These are phyloP conservation scores for Coccomyxa subellipsoidea DNA, from an alignment of 163 green algal species.

Conservation along the genomic window DNA sequence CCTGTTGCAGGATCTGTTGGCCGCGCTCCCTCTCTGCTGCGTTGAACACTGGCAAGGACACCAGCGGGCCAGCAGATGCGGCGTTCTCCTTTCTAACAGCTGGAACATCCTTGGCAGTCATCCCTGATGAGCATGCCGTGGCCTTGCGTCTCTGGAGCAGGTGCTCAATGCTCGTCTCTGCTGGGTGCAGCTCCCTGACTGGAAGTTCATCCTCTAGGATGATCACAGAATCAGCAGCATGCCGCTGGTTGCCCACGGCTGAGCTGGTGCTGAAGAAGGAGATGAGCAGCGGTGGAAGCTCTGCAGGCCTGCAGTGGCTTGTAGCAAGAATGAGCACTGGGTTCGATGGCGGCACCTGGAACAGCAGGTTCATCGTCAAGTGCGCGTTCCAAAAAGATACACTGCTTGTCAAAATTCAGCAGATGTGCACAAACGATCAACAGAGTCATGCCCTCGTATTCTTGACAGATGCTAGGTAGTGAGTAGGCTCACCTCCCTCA, in stretches of 20 bases:
- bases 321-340: not conserved
- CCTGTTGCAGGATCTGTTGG: not conserved
- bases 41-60: not conserved
- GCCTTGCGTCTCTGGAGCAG: not conserved
- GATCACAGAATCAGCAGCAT: not conserved
- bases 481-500: slow-evolving; percentile 12
- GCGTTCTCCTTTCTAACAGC: not conserved
- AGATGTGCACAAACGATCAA: not conserved
- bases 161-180: not conserved
- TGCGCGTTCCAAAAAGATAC: too few species aligned
- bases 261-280: not conserved
- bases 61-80: not conserved
- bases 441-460: not conserved
- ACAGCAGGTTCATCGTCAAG: not conserved
- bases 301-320: not conserved
- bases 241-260: not conserved
- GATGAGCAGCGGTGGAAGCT: not conserved
- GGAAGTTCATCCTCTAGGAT: not conserved
- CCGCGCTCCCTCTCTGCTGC: not conserved
- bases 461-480: not conserved
- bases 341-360: not conserved
- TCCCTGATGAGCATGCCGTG: not conserved
- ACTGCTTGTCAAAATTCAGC: too few species aligned
- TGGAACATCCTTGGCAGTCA: not conserved
- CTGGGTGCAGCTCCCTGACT: not conserved